Conservation (phyloP, 306 rosid species). For the Cicer judaicum region DNA sequence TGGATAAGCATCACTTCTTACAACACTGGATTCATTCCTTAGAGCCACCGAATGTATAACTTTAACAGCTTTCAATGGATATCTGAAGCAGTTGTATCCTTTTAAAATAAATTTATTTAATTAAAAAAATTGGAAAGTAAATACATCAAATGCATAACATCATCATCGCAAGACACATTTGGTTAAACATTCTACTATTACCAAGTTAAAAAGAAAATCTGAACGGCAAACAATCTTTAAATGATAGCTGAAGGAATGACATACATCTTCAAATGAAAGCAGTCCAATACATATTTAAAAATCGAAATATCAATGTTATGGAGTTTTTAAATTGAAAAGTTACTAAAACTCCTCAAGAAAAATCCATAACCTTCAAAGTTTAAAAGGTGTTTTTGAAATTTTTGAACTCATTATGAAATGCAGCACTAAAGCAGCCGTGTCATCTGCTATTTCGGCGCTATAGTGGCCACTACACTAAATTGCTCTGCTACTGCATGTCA, state of each 20-base stretch:
- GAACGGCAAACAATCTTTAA: background rate
- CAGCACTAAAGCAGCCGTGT: too few relatives aligned
- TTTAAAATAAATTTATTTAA: constrained; percentile 35
- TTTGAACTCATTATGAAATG: too few relatives aligned
- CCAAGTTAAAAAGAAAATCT: too few relatives aligned
- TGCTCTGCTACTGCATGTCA: too few relatives aligned
- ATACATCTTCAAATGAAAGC: constrained; percentile 27
- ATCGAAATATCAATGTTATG: too few relatives aligned
- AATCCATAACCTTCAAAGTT: too few relatives aligned
- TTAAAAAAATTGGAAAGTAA: constrained; percentile 24
- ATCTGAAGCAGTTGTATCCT: constrained; percentile 57
- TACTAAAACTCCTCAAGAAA: too few relatives aligned
- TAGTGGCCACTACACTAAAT: too few relatives aligned
- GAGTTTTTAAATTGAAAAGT: too few relatives aligned
- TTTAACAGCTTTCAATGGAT: constrained; percentile 91
- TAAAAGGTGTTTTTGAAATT: too few relatives aligned
- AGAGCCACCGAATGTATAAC: constrained; percentile 93
- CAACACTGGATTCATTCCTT: constrained; percentile 74
- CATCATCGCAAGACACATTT: constrained; percentile 14
- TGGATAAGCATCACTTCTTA: constrained; percentile 55
- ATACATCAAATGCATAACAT: constrained; percentile 6
- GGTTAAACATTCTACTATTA: background rate
- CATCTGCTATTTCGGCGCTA: too few relatives aligned
- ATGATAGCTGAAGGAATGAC: constrained; percentile 3
- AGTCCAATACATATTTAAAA: background rate